Conservation (phyloP, 139 green algal genomes). For the Chlorella sp. region DNA sequence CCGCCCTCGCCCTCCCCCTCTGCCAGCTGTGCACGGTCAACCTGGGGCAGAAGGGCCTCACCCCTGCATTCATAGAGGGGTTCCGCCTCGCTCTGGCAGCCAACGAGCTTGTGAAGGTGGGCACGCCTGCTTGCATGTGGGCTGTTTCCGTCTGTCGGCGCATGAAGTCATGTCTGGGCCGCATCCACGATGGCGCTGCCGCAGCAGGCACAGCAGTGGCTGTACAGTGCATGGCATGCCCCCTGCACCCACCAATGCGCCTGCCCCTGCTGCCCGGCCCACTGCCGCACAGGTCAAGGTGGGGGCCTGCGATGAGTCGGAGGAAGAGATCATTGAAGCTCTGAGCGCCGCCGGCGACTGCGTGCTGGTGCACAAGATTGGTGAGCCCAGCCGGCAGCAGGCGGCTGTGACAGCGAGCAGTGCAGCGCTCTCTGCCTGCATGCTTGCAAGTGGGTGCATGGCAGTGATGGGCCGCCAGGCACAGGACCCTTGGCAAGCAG, state of each 20-base stretch:
- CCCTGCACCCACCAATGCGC: background rate
- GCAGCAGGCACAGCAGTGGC: background rate
- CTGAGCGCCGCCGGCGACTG: slow-evolving; percentile 20
- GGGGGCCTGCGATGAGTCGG: background rate
- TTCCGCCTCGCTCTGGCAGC: background rate
- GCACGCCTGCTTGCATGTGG: background rate
- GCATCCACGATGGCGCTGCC: too few species aligned
- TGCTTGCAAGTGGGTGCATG: too few species aligned
- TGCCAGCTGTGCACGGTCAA: slow-evolving; percentile 32
- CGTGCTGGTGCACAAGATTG: slow-evolving; percentile 50
- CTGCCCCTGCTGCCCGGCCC: background rate
- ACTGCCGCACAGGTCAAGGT: slow-evolving; percentile 6
- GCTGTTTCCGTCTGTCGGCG: too few species aligned
- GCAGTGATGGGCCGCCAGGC: too few species aligned
- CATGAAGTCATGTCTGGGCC: too few species aligned
- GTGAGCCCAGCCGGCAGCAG: too few species aligned
- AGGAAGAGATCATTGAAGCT: background rate
- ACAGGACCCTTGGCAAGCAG: too few species aligned
- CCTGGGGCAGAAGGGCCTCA: slow-evolving; percentile 42
- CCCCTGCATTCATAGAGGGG: slow-evolving; percentile 28
- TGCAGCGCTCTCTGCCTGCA: too few species aligned
- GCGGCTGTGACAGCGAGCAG: too few species aligned
- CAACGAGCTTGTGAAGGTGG: slow-evolving; percentile 48
- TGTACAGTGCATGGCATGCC: background rate
- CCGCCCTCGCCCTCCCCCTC: too few species aligned